Evolutionary conservation across 176 grass and related monocot species (phyloP), one percentile per base, ranked within the genome.

Genomic region (Phoenix roebelenii): DNA sequence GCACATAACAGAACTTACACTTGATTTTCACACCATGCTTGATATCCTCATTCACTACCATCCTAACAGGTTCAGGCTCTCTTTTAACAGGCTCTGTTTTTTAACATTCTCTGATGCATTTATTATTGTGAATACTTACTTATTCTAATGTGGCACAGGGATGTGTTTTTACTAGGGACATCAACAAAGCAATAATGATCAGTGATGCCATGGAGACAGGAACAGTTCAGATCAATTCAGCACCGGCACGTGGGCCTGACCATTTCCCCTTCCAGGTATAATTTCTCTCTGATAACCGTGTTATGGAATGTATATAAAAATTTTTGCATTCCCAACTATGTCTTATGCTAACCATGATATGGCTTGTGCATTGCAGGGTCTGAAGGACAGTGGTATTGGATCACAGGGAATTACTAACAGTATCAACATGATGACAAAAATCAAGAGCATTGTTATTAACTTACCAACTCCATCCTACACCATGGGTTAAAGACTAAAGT

Each of bases 401-500:
- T 97, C 93, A 57, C 87, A 97, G 62, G 93, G 93, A 28, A 97
- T 97, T 62, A 91, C 84, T 28, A 97, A 97, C 78, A 91, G 87
- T 55, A 97, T 97, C 59, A 97, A 88, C 66, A 97, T 97, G 93
- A 97, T 97, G 93, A 84, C 85, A 22, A 97, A 97, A 72, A 78
- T 97, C 53, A 97, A 97, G 83, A 97, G 87, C 78, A 88, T 76
- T 26, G 93, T 97, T 44, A 92, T 97, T 68, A 97, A 97, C 78
- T 70, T 97, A 25, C 84, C 93, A 4, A 78, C 78, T 29, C 87
- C 93, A 32, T 88, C 87, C 73, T 97, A 88, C 79, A 85, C 93
- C 6, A 97, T 97, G 81, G 93, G 93, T 49, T 97, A 62, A 88
- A 49, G 22, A 55, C 55, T 74, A 57, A 60, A 73, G 7, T 25